Conservation (phyloP, 495 filamentous ascomycete species). For the Cetradonia linearis region DNA sequence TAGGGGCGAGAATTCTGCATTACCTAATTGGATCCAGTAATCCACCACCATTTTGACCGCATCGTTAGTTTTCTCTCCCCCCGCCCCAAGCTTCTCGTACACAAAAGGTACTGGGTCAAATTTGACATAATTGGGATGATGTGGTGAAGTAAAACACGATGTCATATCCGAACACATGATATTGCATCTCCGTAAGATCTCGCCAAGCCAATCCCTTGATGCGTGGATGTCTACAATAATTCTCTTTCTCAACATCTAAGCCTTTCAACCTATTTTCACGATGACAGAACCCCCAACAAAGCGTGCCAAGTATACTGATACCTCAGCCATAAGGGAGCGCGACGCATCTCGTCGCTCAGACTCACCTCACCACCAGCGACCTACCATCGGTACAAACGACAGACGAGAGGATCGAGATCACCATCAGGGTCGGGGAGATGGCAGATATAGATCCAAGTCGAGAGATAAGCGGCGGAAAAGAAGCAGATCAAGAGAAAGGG, state of each 20-base stretch:
- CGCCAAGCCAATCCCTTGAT: too few species aligned
- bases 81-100: background rate
- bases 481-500: conserved; percentile 27
- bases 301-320: conserved; percentile 44
- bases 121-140: background rate
- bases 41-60: background rate
- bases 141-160: too few species aligned
- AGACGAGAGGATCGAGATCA: conserved; percentile 7
- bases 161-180: too few species aligned
- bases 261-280: background rate
- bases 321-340: conserved; percentile 45
- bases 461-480: conserved; percentile 25
- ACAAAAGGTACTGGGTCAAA: background rate
- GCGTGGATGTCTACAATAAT: too few species aligned
- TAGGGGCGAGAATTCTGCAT: background rate
- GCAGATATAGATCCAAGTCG: conserved; percentile 30
- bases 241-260: background rate
- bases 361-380: background rate
- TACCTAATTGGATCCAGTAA: background rate
- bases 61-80: background rate
- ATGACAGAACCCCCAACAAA: conserved; percentile 49
- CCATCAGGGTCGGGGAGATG: conserved; percentile 30
- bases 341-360: conserved; percentile 25
- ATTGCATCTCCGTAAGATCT: too few species aligned
- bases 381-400: conserved; percentile 5